These are phyloP conservation scores for Asparagopsis taxiformis DNA, from an alignment of 31 red algal species.

Conservation along the genomic window DNA sequence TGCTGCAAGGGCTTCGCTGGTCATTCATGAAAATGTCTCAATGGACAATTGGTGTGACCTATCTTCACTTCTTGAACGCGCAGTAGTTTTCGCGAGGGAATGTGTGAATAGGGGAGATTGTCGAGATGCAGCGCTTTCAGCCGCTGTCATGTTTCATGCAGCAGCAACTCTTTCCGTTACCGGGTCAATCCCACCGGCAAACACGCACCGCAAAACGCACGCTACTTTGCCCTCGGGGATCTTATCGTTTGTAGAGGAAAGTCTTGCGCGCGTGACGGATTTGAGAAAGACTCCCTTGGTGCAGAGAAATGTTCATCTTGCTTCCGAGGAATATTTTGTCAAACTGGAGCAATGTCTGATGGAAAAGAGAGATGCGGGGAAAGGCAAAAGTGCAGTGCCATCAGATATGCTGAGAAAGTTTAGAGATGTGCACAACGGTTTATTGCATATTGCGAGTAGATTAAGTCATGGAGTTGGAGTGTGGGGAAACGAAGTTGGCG, in stretches of 20 bases:
- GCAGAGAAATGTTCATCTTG: not conserved
- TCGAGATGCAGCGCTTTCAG: slow-evolving; percentile 1
- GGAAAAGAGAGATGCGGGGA: no score
- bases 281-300: slow-evolving; percentile 3
- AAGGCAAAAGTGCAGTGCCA: no score
- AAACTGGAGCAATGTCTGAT: no score
- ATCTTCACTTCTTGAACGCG: not conserved
- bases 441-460: no score
- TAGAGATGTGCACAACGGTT: no score
- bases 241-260: slow-evolving; percentile 4
- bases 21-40: slow-evolving; percentile 3
- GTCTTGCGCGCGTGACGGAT: not conserved
- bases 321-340: no score
- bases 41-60: slow-evolving; percentile 4
- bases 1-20: slow-evolving; percentile 2
- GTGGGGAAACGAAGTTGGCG: no score
- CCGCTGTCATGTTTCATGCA: slow-evolving; percentile 6
- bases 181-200: not conserved
- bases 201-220: slow-evolving; percentile 7
- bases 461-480: no score
- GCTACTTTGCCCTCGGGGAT: not conserved
- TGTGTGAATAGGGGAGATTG: not conserved
- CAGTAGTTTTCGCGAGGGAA: not conserved
- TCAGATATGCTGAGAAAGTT: no score
- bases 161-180: slow-evolving; percentile 5